Base-by-base conservation (phyloP, 257 asterid genomes). In the Forsythia viridissima region DNA sequence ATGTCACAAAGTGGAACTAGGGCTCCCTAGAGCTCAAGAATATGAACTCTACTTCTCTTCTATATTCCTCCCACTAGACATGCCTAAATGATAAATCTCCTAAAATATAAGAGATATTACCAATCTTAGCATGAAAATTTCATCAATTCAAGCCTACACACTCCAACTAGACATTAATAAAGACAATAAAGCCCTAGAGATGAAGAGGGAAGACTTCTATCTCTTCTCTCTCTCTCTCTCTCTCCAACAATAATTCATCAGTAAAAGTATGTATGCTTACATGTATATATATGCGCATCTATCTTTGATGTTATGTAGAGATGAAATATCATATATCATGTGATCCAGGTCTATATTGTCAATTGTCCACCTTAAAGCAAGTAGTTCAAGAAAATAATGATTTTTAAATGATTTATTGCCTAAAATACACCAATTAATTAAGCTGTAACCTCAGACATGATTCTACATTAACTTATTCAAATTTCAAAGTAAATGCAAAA, bases 161-260 rank as follows among this genome's bases (percentile, higher is more conserved):
- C 73, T 81, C 80, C 74, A 82, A 73, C 79, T 86, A 85, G 11
- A 55, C n/a, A 55, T 55, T 15, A 75, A 78, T 84, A 86, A 85
- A 13, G 15, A 48, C 18, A 48, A 48, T 73, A 74, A 84, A 92
- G 88, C 97, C 97, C 92, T 90, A 91, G 84, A 77, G 76, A 88
- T 70, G 87, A 81, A 83, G 90, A 84, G 42, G 88, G 84, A 84
- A 79, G 77, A 79, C 79, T 63, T 44, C 86, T 75, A 80, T 75
- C 87, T 43, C 85, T 61, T 44, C 86, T 75, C 82, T 75, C 87
- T 39, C 85, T 61, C 65, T 75, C 77, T 79, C 84, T 39, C 82
- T 21, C 73, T 6, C 10, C 52, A 72, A 57, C 73, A 85, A 85
- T 85, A 40, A 68, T 80, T 73, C 77, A 69, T 68, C 68, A 75